A percentile compares a stretch with the other conserved stretches of the same genome.
These are phyloP conservation scores for Penicillium sp. DNA, from an alignment of 2,329 filamentous ascomycete species.

Conservation along the genomic window DNA sequence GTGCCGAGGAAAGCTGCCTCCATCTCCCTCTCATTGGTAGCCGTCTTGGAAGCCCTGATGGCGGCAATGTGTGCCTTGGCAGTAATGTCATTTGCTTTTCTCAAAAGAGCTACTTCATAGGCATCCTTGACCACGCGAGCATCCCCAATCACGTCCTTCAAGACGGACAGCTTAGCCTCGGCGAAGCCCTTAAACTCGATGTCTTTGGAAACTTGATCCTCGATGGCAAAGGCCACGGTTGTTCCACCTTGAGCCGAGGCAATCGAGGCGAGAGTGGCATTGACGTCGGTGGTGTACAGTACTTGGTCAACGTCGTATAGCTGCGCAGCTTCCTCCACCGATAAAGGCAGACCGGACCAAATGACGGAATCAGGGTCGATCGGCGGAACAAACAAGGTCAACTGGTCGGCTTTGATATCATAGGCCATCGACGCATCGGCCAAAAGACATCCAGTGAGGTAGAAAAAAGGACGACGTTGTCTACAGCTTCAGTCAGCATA, in stretches of 20 bases:
- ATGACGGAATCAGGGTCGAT: slow-evolving; percentile 84
- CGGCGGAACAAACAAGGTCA: slow-evolving; percentile 88
- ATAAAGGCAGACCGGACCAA: slow-evolving; percentile 86
- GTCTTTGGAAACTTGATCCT: slow-evolving; percentile 69
- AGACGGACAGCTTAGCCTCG: slow-evolving; percentile 57
- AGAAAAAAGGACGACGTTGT: slow-evolving; percentile 91
- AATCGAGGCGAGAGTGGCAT: slow-evolving; percentile 62
- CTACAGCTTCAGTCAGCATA: slow-evolving; percentile 43
- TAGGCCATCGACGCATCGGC: slow-evolving; percentile 80
- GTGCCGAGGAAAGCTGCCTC: slow-evolving; percentile 73
- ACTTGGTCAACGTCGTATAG: slow-evolving; percentile 82
- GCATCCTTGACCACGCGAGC: slow-evolving; percentile 78
- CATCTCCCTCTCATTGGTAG: slow-evolving; percentile 77
- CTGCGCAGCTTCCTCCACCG: slow-evolving; percentile 68
- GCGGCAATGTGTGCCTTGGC: slow-evolving; percentile 73
- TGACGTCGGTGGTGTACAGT: slow-evolving; percentile 69
- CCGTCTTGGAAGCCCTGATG: slow-evolving; percentile 59
- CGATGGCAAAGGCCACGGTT: slow-evolving; percentile 70
- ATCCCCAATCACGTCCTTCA: slow-evolving; percentile 73
- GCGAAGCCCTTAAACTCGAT: slow-evolving; percentile 70
- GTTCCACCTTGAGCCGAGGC: slow-evolving; percentile 37
- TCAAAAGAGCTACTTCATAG: slow-evolving; percentile 82
- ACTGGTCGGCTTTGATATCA: slow-evolving; percentile 68
- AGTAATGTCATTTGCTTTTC: slow-evolving; percentile 76
- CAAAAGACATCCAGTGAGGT: slow-evolving; percentile 80